Evolutionary conservation across 768 basidiomycete genomes (phyloP).

Genomic region (Inosperma sp.): DNA sequence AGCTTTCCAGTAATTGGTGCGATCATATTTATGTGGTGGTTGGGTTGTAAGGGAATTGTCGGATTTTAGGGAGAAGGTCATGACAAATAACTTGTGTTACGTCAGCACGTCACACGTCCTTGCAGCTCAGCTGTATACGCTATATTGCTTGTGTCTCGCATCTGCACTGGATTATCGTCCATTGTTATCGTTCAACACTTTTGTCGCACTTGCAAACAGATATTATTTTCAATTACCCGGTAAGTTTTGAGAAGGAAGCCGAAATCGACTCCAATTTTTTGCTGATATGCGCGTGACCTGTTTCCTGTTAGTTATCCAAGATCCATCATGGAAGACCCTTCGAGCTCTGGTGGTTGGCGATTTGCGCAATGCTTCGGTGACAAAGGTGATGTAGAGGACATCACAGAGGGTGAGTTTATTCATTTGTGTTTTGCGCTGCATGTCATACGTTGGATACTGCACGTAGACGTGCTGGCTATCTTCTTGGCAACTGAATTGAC

Average conservation of each 20-base stretch:
- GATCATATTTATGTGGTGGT: conserved; percentile 53
- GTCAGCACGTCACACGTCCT: conserved; percentile 29
- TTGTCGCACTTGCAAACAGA: background rate
- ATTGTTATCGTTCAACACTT: conserved; percentile 5
- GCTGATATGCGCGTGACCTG: conserved; percentile 16
- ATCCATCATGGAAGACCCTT: conserved; percentile 75
- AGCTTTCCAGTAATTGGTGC: conserved; percentile 91
- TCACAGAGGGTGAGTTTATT: conserved; percentile 84
- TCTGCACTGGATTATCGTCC: background rate
- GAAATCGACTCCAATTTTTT: conserved; percentile 5
- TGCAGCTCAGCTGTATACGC: conserved; percentile 27
- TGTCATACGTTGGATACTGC: conserved; percentile 15
- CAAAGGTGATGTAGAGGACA: conserved; percentile 99
- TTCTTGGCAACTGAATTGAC: no score
- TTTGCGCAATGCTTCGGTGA: conserved; percentile 99
- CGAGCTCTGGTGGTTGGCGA: conserved; percentile 89
- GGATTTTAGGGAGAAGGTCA: conserved; percentile 22
- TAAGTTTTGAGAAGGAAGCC: background rate
- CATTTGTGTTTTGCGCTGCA: conserved; percentile 6
- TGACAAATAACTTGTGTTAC: conserved; percentile 13
- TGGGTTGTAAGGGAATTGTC: conserved; percentile 37
- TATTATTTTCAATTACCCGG: background rate
- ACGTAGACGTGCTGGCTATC: conserved; percentile 8
- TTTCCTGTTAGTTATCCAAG: conserved; percentile 17
- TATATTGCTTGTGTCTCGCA: conserved; percentile 21